Evolutionary conservation across 202 grass and related monocot species (phyloP).

Genomic region (Panicum virgatum): DNA sequence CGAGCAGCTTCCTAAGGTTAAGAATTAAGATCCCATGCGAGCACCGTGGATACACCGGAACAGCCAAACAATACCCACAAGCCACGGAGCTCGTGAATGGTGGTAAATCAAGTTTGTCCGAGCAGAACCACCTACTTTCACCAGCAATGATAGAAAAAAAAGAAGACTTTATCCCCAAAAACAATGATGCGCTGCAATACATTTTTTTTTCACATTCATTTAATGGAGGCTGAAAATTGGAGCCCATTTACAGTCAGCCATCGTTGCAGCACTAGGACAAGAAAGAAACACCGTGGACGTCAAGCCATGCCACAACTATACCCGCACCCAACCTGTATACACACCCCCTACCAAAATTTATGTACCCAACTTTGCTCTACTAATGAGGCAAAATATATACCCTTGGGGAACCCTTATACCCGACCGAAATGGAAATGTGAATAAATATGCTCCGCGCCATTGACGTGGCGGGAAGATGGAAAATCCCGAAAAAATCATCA

Average conservation of each 20-base stretch:
- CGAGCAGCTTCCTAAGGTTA: too few species aligned
- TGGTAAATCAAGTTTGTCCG: too few species aligned
- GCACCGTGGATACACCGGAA: too few species aligned
- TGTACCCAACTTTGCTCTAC: conserved; percentile 49
- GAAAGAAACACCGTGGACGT: too few species aligned
- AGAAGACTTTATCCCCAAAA: neutral
- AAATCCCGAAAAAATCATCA: conserved; percentile 6
- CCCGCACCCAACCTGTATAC: conserved; percentile 55
- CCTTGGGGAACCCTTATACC: conserved; percentile 23
- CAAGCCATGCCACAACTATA: too few species aligned
- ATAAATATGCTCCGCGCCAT: neutral
- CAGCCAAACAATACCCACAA: too few species aligned
- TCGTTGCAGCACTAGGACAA: conserved; percentile 8
- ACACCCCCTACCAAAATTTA: conserved; percentile 54
- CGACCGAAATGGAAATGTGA: conserved; percentile 12
- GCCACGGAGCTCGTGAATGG: too few species aligned
- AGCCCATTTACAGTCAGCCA: neutral
- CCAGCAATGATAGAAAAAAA: too few species aligned
- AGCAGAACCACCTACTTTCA: too few species aligned
- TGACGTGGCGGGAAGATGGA: neutral
- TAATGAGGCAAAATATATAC: conserved; percentile 45
- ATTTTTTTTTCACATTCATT: neutral
- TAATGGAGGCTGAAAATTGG: neutral
- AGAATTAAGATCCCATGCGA: too few species aligned
- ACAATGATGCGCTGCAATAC: neutral